phyloP scores from a whole-genome alignment of 2,329 filamentous ascomycete genomes.

The Fusarium camptoceras region DNA sequence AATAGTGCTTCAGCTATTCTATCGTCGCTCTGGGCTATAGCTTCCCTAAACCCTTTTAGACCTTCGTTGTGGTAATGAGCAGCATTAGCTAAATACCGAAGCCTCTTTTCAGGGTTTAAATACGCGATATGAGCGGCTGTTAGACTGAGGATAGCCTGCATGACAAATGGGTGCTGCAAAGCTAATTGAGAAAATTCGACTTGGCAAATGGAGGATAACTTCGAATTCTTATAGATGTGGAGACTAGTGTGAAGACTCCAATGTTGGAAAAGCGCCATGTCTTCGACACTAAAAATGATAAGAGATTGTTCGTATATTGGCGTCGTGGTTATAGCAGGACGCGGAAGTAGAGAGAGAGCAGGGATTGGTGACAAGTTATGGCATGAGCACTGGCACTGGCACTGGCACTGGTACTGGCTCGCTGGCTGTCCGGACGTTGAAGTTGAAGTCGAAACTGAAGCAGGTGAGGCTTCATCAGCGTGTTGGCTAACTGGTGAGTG shows the following conservation, averaged over 20 bases:
- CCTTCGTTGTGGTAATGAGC: background rate
- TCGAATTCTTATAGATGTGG: slow-evolving; percentile 8
- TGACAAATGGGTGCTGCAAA: background rate
- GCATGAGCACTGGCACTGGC: no score
- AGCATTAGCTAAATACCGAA: background rate
- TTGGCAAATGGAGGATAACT: background rate
- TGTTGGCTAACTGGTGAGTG: no score
- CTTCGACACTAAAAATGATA: background rate
- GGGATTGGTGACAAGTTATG: background rate
- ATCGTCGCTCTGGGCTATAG: accelerated
- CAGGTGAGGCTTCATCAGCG: no score
- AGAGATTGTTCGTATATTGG: background rate
- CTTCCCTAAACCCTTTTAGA: background rate
- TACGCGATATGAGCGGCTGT: slow-evolving; percentile 2
- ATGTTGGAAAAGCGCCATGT: slow-evolving; percentile 9
- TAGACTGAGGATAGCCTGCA: background rate
- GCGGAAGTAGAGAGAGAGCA: background rate
- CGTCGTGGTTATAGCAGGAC: background rate
- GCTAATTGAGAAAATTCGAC: background rate
- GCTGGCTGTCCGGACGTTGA: no score
- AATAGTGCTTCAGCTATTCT: background rate
- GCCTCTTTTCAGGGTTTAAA: background rate
- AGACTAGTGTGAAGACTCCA: slow-evolving; percentile 5
- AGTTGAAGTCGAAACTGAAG: background rate
- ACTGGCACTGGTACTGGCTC: no score